Evolutionary conservation across 176 grass and related monocot genomes (phyloP), one percentile per base, ranked within the genome.

Genomic region (Stipa capillata): DNA sequence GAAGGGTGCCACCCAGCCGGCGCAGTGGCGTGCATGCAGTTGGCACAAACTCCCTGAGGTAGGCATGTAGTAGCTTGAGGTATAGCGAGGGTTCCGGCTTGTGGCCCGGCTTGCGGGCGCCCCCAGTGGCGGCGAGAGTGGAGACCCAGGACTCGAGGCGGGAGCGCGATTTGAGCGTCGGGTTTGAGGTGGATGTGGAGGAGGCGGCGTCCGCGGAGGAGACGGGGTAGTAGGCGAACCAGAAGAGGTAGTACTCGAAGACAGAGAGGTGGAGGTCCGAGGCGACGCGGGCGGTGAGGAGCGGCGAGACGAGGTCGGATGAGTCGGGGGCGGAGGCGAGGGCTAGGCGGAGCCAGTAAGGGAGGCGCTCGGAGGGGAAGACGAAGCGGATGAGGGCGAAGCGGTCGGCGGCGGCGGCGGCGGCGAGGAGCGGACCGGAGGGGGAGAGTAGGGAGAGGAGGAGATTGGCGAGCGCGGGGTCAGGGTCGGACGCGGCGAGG

Each of bases 121-220:
- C n/a, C n/a, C n/a, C n/a, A 0, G 66, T 47, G 21, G 37, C 41
- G 0, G 66, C 41, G 66, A 69, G 65, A 3, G 66, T 47, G 66
- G 66, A 69, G 66, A 69, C 66, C 66, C 66, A 69, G 41, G 66
- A 69, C 66, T 69, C 66, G 66, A 69, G 44, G 66, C 66, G 66
- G 66, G 66, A 69, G 66, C 66, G 66, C 41, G 66, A 69, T 10
- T 47, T 69, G n/a, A n/a, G n/a, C n/a, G 40, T 69, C 7, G 24
- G 66, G n/a, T n/a, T 5, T 3, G 66, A 24, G 0, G 36, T 2
- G 0, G 63, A 24, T 0, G 65, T 14, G 40, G 66, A 47, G 41
- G 66, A 40, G 7, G 41, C 7, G 24, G 66, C 41, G 3, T 40
- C 66, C 41, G 66, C 28, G 41, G n/a, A n/a, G n/a, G 66, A 69